Percentiles rank a stretch among this genome's conserved stretches.
Conservation (phyloP, 2,329 filamentous ascomycete genomes). For the Mollisiaceae sp. region DNA sequence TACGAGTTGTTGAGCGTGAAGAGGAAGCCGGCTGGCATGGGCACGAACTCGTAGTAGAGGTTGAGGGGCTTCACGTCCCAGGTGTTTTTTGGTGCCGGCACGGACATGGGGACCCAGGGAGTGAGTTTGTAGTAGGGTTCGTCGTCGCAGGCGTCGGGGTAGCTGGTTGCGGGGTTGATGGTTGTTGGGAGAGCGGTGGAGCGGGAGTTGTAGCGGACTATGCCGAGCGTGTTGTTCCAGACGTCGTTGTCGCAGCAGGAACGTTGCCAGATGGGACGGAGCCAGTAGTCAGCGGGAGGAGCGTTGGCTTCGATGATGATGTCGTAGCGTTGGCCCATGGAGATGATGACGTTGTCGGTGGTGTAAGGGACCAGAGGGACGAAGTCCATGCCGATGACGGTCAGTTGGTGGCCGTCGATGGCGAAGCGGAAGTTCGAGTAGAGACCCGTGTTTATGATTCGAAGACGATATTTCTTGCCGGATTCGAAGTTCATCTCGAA, state of each 20-base stretch:
- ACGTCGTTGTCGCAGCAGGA: conserved; percentile 52
- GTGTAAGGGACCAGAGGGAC: conserved; percentile 66
- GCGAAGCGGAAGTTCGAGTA: conserved; percentile 49
- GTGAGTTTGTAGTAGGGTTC: conserved; percentile 44
- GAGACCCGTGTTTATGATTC: conserved; percentile 52
- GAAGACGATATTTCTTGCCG: conserved; percentile 51
- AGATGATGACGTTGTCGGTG: conserved; percentile 54
- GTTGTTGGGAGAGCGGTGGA: conserved; percentile 8
- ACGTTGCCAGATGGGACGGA: conserved; percentile 57
- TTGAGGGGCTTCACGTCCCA: neutral
- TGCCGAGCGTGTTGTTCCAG: conserved; percentile 59
- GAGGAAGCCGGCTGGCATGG: conserved; percentile 3
- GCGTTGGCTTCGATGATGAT: conserved; percentile 54
- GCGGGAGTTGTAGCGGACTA: conserved; percentile 50
- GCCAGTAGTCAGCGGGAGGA: conserved; percentile 59
- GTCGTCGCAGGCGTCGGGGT: conserved; percentile 59
- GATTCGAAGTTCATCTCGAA: conserved; percentile 45
- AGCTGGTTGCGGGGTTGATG: conserved; percentile 9
- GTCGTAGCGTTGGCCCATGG: conserved; percentile 51
- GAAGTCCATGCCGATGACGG: conserved; percentile 67
- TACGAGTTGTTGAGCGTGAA: neutral
- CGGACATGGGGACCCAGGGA: conserved; percentile 1
- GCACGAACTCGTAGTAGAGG: neutral
- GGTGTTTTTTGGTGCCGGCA: neutral
- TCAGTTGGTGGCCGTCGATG: conserved; percentile 57